Conservation (phyloP, 2,329 filamentous ascomycete species). For the Aspergillus pseudoterreus region DNA sequence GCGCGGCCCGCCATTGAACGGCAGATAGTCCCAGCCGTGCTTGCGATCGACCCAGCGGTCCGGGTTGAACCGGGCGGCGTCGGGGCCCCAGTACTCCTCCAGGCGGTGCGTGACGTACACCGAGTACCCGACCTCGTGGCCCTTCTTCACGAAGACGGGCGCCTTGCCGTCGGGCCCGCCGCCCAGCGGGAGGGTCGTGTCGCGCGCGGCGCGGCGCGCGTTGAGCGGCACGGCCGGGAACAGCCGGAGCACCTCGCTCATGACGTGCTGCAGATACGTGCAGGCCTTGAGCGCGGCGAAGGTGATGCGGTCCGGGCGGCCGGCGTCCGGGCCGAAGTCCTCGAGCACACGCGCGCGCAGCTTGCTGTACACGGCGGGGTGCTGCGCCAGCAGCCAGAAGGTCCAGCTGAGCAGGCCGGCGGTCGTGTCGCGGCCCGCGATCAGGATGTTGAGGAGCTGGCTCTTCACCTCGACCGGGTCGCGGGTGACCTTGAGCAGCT, state of each 20-base stretch:
- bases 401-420: slow-evolving; percentile 58
- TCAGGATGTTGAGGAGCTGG: slow-evolving; percentile 48
- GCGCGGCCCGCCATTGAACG: slow-evolving; percentile 47
- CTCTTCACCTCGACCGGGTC: background rate
- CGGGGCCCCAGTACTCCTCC: slow-evolving; percentile 19
- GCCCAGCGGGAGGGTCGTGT: slow-evolving; percentile 68
- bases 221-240: slow-evolving; percentile 77
- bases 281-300: background rate
- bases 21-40: slow-evolving; percentile 48
- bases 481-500: background rate
- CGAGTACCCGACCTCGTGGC: slow-evolving; percentile 44
- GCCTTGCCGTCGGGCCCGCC: slow-evolving; percentile 41
- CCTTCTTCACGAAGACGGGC: slow-evolving; percentile 42
- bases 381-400: slow-evolving; percentile 1
- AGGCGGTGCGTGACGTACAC: slow-evolving; percentile 45
- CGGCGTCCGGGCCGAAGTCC: background rate
- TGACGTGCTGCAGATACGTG: background rate
- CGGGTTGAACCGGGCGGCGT: slow-evolving; percentile 43
- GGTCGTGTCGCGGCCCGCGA: slow-evolving; percentile 79
- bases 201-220: slow-evolving; percentile 60
- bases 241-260: slow-evolving; percentile 52
- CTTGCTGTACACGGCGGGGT: background rate
- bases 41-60: slow-evolving; percentile 46
- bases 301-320: background rate
- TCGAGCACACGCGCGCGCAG: background rate